These are phyloP conservation scores for Caryopteris hybrid DNA, from an alignment of 305 asterid species.

Conservation along the genomic window DNA sequence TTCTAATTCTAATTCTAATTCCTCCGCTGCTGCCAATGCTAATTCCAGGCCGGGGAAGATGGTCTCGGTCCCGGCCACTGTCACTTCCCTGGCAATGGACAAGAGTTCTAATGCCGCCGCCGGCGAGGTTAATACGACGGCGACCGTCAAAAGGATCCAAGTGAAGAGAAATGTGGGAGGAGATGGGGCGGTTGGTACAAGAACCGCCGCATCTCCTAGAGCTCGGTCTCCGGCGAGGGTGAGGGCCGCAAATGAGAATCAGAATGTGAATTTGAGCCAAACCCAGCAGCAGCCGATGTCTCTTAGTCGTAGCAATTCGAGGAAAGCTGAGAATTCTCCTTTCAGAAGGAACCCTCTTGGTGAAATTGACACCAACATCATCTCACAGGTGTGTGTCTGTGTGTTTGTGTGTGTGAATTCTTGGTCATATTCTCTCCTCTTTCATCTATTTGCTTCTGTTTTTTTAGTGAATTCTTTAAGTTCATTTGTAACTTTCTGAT, in stretches of 20 bases:
- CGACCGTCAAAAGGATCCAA: conserved; percentile 64
- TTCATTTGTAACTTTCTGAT: too few relatives aligned
- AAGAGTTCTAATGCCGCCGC: conserved; percentile 39
- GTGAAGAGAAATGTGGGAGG: conserved; percentile 73
- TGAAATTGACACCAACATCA: conserved; percentile 64
- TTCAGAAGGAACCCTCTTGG: conserved; percentile 69
- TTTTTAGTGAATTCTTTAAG: neutral
- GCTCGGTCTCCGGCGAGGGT: conserved; percentile 76
- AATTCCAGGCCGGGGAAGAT: conserved; percentile 70
- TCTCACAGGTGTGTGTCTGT: conserved; percentile 46
- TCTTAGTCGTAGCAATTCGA: conserved; percentile 87
- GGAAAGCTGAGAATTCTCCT: conserved; percentile 83
- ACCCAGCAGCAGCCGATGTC: conserved; percentile 51
- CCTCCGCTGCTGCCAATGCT: conserved; percentile 29
- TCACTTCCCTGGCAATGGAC: conserved; percentile 46
- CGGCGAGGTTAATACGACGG: conserved; percentile 21
- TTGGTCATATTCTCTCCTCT: too few relatives aligned
- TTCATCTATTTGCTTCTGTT: neutral
- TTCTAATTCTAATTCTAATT: conserved; percentile 9
- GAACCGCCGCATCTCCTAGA: conserved; percentile 70
- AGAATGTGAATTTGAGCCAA: conserved; percentile 14
- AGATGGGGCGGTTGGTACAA: conserved; percentile 28
- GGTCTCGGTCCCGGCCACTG: conserved; percentile 92
- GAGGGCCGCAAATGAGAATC: conserved; percentile 40
- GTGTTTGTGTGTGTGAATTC: too few relatives aligned